phyloP scores from a whole-genome alignment of 2,329 filamentous ascomycete species.

The Aspergillus sp. region DNA sequence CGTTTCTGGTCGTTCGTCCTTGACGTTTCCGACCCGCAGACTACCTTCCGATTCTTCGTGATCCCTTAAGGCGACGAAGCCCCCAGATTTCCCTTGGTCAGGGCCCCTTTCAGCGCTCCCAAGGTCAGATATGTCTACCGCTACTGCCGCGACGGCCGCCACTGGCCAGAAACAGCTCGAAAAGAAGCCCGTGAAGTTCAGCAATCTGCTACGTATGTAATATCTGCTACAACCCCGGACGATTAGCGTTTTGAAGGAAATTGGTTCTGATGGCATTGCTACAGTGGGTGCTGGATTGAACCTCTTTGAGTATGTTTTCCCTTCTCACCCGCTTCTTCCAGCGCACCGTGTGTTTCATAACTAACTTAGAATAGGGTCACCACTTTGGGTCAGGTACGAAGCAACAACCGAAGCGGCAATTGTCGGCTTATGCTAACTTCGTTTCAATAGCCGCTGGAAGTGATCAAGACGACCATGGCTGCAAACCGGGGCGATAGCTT shows the following conservation, averaged over 20 bases:
- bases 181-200: constrained; percentile 99
- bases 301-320: constrained; percentile 76
- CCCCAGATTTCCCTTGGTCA: constrained; percentile 93
- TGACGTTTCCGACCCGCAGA: constrained; percentile 7
- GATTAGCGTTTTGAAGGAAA: neutral
- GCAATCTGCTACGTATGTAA: constrained; percentile 78
- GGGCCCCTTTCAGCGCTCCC: constrained; percentile 69
- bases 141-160: constrained; percentile 53
- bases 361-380: constrained; percentile 56
- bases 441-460: constrained; percentile 80
- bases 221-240: neutral
- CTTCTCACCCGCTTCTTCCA: neutral
- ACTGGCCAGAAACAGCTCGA: constrained; percentile 63
- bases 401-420: neutral
- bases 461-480: constrained; percentile 99
- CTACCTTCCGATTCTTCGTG: constrained; percentile 14
- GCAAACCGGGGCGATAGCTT: constrained; percentile 92
- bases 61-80: constrained; percentile 71
- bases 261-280: constrained; percentile 28
- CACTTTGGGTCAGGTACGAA: constrained; percentile 64
- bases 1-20: constrained; percentile 12
- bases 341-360: neutral
- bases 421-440: constrained; percentile 50
- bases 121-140: constrained; percentile 59
- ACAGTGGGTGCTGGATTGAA: constrained; percentile 85